phyloP scores from a whole-genome alignment of 805 yeast species.

The Ogataea philodendri region DNA sequence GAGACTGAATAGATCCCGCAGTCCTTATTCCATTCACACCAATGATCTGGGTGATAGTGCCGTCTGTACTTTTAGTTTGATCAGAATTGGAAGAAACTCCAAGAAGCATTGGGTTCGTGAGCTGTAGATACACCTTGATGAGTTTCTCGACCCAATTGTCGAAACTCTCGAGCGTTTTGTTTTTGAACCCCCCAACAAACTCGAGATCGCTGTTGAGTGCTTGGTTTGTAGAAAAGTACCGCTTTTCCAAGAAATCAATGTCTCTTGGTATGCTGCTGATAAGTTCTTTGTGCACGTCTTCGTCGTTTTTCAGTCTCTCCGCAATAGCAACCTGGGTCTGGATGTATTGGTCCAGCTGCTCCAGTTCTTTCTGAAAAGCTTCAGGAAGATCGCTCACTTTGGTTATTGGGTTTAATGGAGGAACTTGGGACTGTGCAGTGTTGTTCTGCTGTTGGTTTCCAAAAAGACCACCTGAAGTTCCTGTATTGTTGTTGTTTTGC shows the following conservation, averaged over 20 bases:
- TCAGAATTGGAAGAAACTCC: slow-evolving; percentile 20
- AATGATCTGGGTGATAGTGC: slow-evolving; percentile 26
- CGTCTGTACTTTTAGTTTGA: slow-evolving; percentile 22
- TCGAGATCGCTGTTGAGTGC: slow-evolving; percentile 52
- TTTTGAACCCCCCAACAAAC: slow-evolving; percentile 43
- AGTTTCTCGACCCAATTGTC: slow-evolving; percentile 40
- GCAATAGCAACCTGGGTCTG: slow-evolving; percentile 73
- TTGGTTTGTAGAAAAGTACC: slow-evolving; percentile 62
- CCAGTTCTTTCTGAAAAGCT: slow-evolving; percentile 64
- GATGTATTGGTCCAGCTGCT: slow-evolving; percentile 67
- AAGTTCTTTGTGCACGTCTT: slow-evolving; percentile 58
- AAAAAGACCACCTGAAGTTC: slow-evolving; percentile 18
- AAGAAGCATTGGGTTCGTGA: slow-evolving; percentile 36
- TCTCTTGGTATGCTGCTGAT: slow-evolving; percentile 74
- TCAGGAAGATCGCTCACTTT: slow-evolving; percentile 73
- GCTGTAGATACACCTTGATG: slow-evolving; percentile 35
- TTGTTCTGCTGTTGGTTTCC: slow-evolving; percentile 31
- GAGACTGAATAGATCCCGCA: slow-evolving; percentile 15
- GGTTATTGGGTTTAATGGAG: slow-evolving; percentile 67
- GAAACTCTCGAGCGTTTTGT: slow-evolving; percentile 36
- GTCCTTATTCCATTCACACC: slow-evolving; percentile 34
- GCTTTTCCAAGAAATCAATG: slow-evolving; percentile 58
- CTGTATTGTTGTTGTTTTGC: slow-evolving; percentile 12
- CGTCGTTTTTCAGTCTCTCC: slow-evolving; percentile 61
- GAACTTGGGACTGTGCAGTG: slow-evolving; percentile 38